These are phyloP conservation scores for Craspedostauros australis DNA, from an alignment of 108 stramenopile species.

Conservation along the genomic window DNA sequence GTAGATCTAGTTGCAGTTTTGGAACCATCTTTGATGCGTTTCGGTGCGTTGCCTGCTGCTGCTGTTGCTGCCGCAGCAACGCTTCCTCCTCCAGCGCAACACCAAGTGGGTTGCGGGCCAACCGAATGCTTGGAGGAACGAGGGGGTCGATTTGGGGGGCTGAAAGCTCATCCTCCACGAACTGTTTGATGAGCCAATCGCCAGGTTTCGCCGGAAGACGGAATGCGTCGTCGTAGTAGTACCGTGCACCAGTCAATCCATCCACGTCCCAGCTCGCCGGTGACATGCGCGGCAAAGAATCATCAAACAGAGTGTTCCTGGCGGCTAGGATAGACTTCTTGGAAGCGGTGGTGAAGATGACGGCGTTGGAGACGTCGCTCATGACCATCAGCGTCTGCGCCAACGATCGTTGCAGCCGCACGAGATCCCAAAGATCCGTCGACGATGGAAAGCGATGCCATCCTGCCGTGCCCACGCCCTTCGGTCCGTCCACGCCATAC, in stretches of 20 bases:
- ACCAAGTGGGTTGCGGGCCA: constrained; percentile 17
- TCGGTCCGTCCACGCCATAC: constrained; percentile 47
- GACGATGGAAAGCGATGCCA: constrained; percentile 61
- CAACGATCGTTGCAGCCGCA: constrained; percentile 29
- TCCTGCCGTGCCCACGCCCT: constrained; percentile 38
- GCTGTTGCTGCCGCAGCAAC: too few relatives aligned
- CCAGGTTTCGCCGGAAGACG: constrained; percentile 29
- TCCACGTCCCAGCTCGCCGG: constrained; percentile 51
- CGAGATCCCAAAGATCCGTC: constrained; percentile 26
- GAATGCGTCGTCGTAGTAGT: constrained; percentile 44
- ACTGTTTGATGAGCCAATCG: constrained; percentile 37
- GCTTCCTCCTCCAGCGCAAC: not conserved
- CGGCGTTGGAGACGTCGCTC: constrained; percentile 46
- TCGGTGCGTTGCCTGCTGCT: too few relatives aligned
- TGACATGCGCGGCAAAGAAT: constrained; percentile 32
- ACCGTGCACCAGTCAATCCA: constrained; percentile 53
- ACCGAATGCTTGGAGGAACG: constrained; percentile 44
- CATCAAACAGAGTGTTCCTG: constrained; percentile 32
- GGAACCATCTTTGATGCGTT: too few relatives aligned
- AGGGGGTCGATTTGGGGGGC: constrained; percentile 68
- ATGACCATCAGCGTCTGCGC: constrained; percentile 35
- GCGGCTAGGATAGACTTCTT: constrained; percentile 34
- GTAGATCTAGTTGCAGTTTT: too few relatives aligned
- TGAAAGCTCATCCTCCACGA: constrained; percentile 44
- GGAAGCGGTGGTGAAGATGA: constrained; percentile 54